A percentile compares a stretch with the other conserved stretches of the same genome.
phyloP scores from a whole-genome alignment of 2,329 filamentous ascomycete species.

The Diaporthe citriasiana region DNA sequence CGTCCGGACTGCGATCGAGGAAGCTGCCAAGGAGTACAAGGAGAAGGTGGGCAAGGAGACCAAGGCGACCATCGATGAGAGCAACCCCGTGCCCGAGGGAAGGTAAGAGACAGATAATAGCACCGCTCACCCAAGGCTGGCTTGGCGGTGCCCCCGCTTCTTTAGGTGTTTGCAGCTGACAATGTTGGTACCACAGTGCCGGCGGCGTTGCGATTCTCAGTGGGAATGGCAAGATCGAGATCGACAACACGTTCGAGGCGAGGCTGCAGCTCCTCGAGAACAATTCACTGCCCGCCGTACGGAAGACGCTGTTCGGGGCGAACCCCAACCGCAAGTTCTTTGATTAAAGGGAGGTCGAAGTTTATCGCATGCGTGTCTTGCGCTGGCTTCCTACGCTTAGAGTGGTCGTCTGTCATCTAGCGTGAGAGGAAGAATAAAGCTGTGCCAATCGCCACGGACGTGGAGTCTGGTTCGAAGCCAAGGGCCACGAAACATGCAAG shows the following conservation, averaged over 20 bases:
- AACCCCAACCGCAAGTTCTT: constrained; percentile 97
- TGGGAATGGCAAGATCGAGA: constrained; percentile 92
- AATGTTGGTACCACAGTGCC: constrained; percentile 67
- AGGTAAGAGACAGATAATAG: constrained; percentile 71
- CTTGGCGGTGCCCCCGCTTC: not conserved
- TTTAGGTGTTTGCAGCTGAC: constrained; percentile 25
- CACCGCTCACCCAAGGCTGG: constrained; percentile 46
- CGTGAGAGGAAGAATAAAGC: constrained; percentile 27
- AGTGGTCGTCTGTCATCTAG: constrained; percentile 37
- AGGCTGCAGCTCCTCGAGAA: constrained; percentile 87
- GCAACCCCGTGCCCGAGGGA: constrained; percentile 82
- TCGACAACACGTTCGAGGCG: constrained; percentile 98
- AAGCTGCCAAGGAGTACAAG: constrained; percentile 87
- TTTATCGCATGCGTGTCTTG: constrained; percentile 29
- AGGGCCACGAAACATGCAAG: constrained; percentile 19
- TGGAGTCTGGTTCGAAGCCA: constrained; percentile 11
- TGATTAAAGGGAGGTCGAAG: constrained; percentile 71
- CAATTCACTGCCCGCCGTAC: constrained; percentile 85
- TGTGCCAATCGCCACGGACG: constrained; percentile 6
- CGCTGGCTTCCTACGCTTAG: constrained; percentile 28
- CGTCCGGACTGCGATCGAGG: constrained; percentile 83
- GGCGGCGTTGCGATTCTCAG: constrained; percentile 88
- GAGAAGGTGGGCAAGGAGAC: constrained; percentile 79
- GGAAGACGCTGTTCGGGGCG: constrained; percentile 90
- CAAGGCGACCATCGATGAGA: constrained; percentile 81